phyloP scores from a whole-genome alignment of 1,284 basidiomycete genomes.

The Singerocomus inundabilis region DNA sequence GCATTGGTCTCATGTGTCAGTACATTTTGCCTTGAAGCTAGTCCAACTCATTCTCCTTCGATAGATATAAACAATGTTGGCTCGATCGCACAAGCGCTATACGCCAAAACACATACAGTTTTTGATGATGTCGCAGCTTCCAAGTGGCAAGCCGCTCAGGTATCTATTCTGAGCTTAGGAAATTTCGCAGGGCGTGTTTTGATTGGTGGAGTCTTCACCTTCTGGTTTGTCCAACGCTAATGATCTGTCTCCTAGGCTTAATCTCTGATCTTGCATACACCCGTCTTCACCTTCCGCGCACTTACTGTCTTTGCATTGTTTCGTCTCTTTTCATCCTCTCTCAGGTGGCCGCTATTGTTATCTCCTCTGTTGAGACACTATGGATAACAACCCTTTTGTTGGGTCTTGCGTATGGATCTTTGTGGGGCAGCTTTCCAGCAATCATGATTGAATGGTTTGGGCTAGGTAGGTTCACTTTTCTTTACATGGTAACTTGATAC shows the following conservation, averaged over 20 bases:
- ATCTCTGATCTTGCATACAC: slow-evolving; percentile 72
- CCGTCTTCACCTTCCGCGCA: slow-evolving; percentile 59
- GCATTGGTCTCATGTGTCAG: slow-evolving; percentile 87
- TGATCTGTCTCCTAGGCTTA: slow-evolving; percentile 44
- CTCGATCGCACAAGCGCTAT: slow-evolving; percentile 86
- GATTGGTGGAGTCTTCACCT: slow-evolving; percentile 51
- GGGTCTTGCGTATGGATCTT: slow-evolving; percentile 74
- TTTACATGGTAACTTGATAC: neutral
- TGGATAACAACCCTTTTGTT: slow-evolving; percentile 77
- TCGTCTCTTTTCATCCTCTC: slow-evolving; percentile 67
- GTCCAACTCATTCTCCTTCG: neutral
- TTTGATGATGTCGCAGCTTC: slow-evolving; percentile 69
- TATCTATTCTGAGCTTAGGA: slow-evolving; percentile 81
- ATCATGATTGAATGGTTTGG: slow-evolving; percentile 88
- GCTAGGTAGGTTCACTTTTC: slow-evolving; percentile 46
- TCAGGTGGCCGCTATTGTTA: slow-evolving; percentile 57
- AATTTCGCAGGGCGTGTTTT: slow-evolving; percentile 82
- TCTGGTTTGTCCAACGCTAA: neutral
- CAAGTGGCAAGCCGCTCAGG: slow-evolving; percentile 82
- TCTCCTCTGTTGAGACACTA: slow-evolving; percentile 60
- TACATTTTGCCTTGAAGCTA: slow-evolving; percentile 1
- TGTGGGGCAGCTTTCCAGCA: slow-evolving; percentile 78
- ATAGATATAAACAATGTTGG: slow-evolving; percentile 93
- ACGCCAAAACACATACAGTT: slow-evolving; percentile 58
- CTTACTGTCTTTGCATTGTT: slow-evolving; percentile 70